Conservation (phyloP, 257 asterid species). For the Misopates orontium region DNA sequence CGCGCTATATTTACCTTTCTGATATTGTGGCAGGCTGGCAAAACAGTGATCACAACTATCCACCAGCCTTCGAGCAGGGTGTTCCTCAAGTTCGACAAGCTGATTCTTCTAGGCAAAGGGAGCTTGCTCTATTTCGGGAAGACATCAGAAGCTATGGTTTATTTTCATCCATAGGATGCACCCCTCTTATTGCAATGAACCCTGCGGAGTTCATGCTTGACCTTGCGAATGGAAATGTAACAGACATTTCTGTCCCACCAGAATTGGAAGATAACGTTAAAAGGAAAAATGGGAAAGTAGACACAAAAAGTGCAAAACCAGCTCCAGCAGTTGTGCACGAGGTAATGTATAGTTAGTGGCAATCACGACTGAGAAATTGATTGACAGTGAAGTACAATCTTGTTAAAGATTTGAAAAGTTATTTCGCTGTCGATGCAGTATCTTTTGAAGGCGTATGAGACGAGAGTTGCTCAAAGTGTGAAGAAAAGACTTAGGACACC, state of each 20-base stretch:
- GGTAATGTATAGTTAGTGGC: constrained; percentile 27
- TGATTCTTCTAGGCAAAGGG: constrained; percentile 60
- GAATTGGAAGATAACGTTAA: constrained; percentile 56
- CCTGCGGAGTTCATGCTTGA: constrained; percentile 65
- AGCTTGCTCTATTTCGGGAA: constrained; percentile 61
- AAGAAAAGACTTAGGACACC: constrained; percentile 45
- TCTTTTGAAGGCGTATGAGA: constrained; percentile 57
- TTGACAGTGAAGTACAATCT: not conserved
- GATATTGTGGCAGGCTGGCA: constrained; percentile 21
- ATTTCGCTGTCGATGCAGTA: constrained; percentile 37
- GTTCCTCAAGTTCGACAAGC: constrained; percentile 60
- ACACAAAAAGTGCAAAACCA: constrained; percentile 42
- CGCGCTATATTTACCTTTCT: not conserved
- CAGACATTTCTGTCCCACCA: constrained; percentile 55
- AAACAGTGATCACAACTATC: constrained; percentile 54
- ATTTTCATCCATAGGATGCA: constrained; percentile 60
- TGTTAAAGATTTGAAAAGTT: not conserved
- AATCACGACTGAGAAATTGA: not conserved
- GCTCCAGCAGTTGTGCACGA: constrained; percentile 47
- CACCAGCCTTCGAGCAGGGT: constrained; percentile 73
- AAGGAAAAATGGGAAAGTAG: constrained; percentile 38
- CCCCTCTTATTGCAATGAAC: constrained; percentile 60
- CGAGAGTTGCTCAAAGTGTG: constrained; percentile 50
- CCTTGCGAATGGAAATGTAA: constrained; percentile 61
- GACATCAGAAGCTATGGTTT: constrained; percentile 55